phyloP scores from a whole-genome alignment of 768 basidiomycete genomes.

The Tulasnella sp. region DNA sequence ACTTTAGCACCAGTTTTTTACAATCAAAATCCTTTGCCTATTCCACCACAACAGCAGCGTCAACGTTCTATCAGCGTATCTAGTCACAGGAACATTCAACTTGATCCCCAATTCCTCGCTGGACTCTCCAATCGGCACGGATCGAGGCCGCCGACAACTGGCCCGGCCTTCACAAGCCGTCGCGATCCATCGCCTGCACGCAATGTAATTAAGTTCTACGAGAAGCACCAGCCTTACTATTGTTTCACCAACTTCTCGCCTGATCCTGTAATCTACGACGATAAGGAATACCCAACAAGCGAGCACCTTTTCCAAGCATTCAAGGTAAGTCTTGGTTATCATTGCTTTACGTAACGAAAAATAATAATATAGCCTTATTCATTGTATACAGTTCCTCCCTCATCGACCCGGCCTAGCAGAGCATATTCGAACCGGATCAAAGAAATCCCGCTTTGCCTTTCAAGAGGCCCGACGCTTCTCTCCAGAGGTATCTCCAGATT shows the following conservation, averaged over 20 bases:
- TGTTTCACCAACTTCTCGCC: constrained; percentile 4
- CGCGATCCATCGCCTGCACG: too few species aligned
- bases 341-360: not conserved
- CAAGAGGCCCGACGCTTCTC: constrained; percentile 1
- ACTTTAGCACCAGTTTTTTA: too few species aligned
- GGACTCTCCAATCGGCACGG: too few species aligned
- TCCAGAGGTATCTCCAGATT: constrained; percentile 1
- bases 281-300: constrained; percentile 6
- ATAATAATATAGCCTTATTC: too few species aligned
- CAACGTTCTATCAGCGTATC: too few species aligned
- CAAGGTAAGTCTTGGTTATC: constrained; percentile 5
- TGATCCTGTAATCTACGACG: not conserved
- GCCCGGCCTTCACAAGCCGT: too few species aligned
- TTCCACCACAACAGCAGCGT: too few species aligned
- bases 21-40: too few species aligned
- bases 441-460: not conserved
- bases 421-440: not conserved
- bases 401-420: constrained; percentile 5
- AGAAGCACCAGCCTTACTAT: not conserved
- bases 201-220: not conserved
- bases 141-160: too few species aligned
- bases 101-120: too few species aligned
- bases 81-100: too few species aligned
- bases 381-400: constrained; percentile 2
- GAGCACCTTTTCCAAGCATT: constrained; percentile 16